Percentiles rank a stretch among this genome's conserved stretches.
Evolutionary conservation across 495 filamentous ascomycete genomes (phyloP).

Genomic region (Annulohypoxylon nitens): DNA sequence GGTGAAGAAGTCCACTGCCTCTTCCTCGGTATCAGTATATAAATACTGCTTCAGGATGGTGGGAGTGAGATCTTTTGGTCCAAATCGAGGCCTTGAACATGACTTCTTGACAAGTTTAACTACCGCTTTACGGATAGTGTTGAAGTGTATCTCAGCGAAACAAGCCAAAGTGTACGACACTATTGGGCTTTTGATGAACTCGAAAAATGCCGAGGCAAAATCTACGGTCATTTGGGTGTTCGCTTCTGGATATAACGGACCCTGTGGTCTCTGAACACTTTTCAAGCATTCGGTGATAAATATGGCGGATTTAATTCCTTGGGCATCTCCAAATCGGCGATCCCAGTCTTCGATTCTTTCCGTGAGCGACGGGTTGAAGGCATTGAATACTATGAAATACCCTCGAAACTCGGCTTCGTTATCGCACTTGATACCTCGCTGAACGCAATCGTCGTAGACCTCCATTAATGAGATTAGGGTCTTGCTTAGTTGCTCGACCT

Average conservation of each 20-base stretch:
- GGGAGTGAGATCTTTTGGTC: constrained; percentile 81
- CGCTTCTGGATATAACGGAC: constrained; percentile 70
- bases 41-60: constrained; percentile 73
- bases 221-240: constrained; percentile 57
- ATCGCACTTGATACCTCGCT: constrained; percentile 59
- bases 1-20: constrained; percentile 77
- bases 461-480: constrained; percentile 89
- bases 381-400: constrained; percentile 88
- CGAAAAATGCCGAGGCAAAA: constrained; percentile 80
- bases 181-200: constrained; percentile 73
- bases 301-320: constrained; percentile 61
- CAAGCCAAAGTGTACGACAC: constrained; percentile 94
- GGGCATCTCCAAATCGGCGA: constrained; percentile 74
- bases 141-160: constrained; percentile 92
- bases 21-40: constrained; percentile 78
- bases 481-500: constrained; percentile 91
- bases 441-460: constrained; percentile 82
- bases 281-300: constrained; percentile 61
- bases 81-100: constrained; percentile 71
- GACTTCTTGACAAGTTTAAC: constrained; percentile 75
- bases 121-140: constrained; percentile 79
- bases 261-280: constrained; percentile 73
- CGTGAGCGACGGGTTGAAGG: constrained; percentile 79
- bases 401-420: constrained; percentile 94
- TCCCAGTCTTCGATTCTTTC: constrained; percentile 84